phyloP scores from a whole-genome alignment of 768 basidiomycete genomes.

The Postia placenta region DNA sequence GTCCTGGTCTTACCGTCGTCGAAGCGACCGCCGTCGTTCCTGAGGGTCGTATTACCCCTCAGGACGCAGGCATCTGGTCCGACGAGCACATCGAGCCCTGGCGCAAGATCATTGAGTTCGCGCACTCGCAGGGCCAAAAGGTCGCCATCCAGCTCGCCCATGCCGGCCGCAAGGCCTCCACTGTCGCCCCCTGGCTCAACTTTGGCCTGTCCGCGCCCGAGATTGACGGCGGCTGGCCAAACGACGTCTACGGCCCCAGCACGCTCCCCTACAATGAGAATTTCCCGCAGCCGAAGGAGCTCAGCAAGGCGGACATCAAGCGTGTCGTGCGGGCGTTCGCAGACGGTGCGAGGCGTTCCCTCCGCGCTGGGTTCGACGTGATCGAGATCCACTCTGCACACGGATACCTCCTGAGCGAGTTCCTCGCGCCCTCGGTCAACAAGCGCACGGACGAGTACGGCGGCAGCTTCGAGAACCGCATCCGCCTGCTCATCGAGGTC shows the following conservation, averaged over 20 bases:
- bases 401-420: conserved; percentile 24
- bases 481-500: conserved; percentile 31
- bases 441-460: conserved; percentile 43
- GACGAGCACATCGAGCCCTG: conserved; percentile 45
- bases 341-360: conserved; percentile 24
- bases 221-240: conserved; percentile 33
- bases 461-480: conserved; percentile 43
- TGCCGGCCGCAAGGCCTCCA: conserved; percentile 68
- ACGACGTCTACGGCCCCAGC: conserved; percentile 26
- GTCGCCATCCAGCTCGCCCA: conserved; percentile 73
- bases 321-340: conserved; percentile 33
- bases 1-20: conserved; percentile 51
- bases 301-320: conserved; percentile 31
- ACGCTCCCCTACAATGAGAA: conserved; percentile 29
- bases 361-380: conserved; percentile 29
- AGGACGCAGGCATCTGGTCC: conserved; percentile 54
- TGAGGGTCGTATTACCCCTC: conserved; percentile 56
- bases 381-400: conserved; percentile 22
- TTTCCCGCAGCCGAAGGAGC: conserved; percentile 32
- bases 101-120: conserved; percentile 56
- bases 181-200: conserved; percentile 55
- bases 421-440: conserved; percentile 36
- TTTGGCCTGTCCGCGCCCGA: conserved; percentile 35
- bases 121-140: conserved; percentile 60
- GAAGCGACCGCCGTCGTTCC: conserved; percentile 61